Evolutionary conservation across 768 basidiomycete genomes (phyloP), one percentile per base, ranked within the genome.

Genomic region (Naganishia vaughanmartiniae): DNA sequence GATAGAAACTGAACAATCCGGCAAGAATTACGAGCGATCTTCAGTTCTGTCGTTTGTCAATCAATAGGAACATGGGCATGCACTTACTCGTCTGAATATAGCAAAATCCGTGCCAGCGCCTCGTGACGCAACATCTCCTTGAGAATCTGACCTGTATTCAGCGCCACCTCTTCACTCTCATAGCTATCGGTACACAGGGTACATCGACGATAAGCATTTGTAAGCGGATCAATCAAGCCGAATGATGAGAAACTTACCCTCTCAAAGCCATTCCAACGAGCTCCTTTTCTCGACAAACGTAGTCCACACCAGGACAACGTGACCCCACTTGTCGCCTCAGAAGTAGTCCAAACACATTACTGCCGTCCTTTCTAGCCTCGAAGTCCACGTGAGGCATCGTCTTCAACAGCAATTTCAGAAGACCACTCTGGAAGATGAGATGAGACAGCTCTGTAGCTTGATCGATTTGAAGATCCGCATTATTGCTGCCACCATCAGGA

Each of bases 61-160:
- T 31, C 34, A 67, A 24, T 30, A 60, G 60, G 2, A 36, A 53
- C 9, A 30, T 0, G 10, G 55, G 21, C 17, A 14, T 42, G 28
- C 55, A 85, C 92, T 81, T 80, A 95, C 95, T 95, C 88, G 73
- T 98, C 94, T 15, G 93, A 94, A 78, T 95, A 87, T 53, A 99
- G 85, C 66, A 98, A 81, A 66, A 93, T 88, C 85, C 93, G 92
- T 54, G 89, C 89, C 28, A 99, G 83, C 60, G 90, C 88, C 79
- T 99, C 96, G 78, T 96, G 91, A 73, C 90, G 86, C 74, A 99
- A 83, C 91, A 98, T 97, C 83, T 98, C 96, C 77, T 92, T 91
- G 60, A 99, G 84, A 69, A 98, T 90, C 93, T 96, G 95, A 11
- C 96, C 95, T 0, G 95, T 97, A 76, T 99, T 99, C 70, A 99